phyloP scores from a whole-genome alignment of 805 yeast species.

The Candida fluviatilis region DNA sequence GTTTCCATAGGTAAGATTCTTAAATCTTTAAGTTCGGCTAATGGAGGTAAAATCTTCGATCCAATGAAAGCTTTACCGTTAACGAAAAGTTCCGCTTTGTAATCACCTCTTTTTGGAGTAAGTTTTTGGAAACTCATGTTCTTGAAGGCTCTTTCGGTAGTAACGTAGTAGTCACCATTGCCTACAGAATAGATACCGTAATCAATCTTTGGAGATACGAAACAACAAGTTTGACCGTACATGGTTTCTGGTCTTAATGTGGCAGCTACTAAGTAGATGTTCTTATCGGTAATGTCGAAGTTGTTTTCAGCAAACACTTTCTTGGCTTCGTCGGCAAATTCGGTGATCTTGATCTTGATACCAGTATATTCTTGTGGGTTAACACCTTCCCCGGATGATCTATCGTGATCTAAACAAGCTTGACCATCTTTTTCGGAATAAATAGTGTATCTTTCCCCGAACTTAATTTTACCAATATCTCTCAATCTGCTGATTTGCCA shows the following conservation, averaged over 20 bases:
- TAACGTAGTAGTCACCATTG: constrained; percentile 66
- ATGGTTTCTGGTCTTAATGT: constrained; percentile 98
- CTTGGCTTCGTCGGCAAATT: constrained; percentile 54
- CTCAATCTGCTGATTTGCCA: constrained; percentile 94
- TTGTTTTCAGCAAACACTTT: constrained; percentile 45
- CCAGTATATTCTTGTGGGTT: constrained; percentile 95
- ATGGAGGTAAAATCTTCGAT: constrained; percentile 81
- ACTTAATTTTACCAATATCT: constrained; percentile 86
- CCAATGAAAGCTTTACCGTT: constrained; percentile 79
- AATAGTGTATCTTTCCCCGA: constrained; percentile 96
- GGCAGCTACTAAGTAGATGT: constrained; percentile 85
- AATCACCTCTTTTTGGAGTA: constrained; percentile 84
- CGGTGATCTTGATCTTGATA: constrained; percentile 73
- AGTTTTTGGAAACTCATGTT: constrained; percentile 95
- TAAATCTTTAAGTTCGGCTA: constrained; percentile 63
- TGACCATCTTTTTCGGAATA: constrained; percentile 98
- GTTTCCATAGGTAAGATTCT: constrained; percentile 97
- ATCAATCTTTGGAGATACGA: constrained; percentile 89
- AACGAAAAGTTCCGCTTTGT: constrained; percentile 53
- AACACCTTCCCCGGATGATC: constrained; percentile 95
- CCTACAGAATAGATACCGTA: constrained; percentile 92
- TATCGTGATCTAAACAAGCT: constrained; percentile 99
- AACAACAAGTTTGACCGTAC: constrained; percentile 98
- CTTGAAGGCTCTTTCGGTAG: constrained; percentile 93
- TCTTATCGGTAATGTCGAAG: constrained; percentile 50